Base-by-base conservation (phyloP, 2,329 filamentous ascomycete species). In the Calcarisporium arbuscula region DNA sequence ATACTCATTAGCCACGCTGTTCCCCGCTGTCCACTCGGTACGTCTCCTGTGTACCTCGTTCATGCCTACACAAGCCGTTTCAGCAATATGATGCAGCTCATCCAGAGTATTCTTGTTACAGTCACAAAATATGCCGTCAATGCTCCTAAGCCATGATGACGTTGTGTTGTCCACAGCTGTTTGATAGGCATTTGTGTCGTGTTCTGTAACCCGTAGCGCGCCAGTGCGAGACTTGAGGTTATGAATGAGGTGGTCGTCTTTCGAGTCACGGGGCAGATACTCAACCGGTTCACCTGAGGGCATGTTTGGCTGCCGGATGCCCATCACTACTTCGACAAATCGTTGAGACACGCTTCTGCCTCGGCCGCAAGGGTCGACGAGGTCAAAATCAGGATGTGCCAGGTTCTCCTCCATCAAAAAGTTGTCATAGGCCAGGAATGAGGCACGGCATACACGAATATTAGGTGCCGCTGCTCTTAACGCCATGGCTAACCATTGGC, bases 301-400 rank as follows among this genome's bases (percentile, higher is more conserved):
- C 14, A 48, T 44, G 16, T 48, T 42, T 12, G 62, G 61, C 38
- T 68, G 65, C 29, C 48, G 42, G 21, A 64, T 46, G 19, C 65
- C 65, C 39, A 49, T 56, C 21, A 57, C 59, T 5, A 68, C 62
- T 41, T 69, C 65, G 35, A 68, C 64, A 39, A 69, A 69, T 31
- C 65, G 64, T 46, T 67, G 62, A 16, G 63, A 62, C 15, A 68
- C 35, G 36, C 51, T 55, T 26, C 65, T 58, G 9, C 53, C 53
- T 17, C 65, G 53, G 3, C 58, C 56, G 34, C 60, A 58, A 6
- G 65, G 65, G 40, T 70, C 66, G 18, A 47, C 41, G 23, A 65
- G 45, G 45, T 69, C 65, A 35, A 66, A 64, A 4, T 53, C 53
- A 4, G 49, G 44, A n/a, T 46, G 42, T 6, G 36, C 36, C 5